Base-by-base conservation (phyloP, 257 asterid species). In the Solanum gandarillasii region DNA sequence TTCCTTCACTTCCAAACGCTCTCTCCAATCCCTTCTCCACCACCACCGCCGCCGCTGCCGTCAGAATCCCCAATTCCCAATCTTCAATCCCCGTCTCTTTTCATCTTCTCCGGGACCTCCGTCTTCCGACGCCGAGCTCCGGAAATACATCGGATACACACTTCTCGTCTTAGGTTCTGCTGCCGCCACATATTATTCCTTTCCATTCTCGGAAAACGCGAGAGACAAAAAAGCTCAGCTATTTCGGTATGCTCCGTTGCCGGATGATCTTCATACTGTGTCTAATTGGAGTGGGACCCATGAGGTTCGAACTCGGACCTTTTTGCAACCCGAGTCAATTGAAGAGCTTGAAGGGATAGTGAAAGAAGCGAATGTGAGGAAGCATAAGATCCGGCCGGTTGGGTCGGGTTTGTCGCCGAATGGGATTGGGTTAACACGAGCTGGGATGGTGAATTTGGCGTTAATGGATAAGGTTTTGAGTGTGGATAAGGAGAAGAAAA, bases 231-330 rank as follows among this genome's bases (percentile, higher is more conserved):
- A 91, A 74, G 98, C 98, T 38, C 97, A 97, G 52, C 93, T 95
- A 86, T 97, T 97, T 91, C 98, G 97, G 58, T 97, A 97, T 93
- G 98, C 98, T 55, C 98, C 98, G 0, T 93, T 97, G 2, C 99
- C 99, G 1, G 93, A 96, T 6, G 99, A 95, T 89, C 98, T 97
- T 36, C 99, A 97, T 90, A 92, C 98, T 2, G 94, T 95, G 2
- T 92, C 99, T 87, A 97, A 97, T 74, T 97, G 99, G 99, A 95
- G 99, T 87, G 99, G 98, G 86, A 97, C 99, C 16, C 99, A 97
- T 86, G 99, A 95, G 83, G 98, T 97, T 71, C 98, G 94, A 25
- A 97, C 99, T n/a, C 97, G 95, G 21, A 92, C 87, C 3, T 97
- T 95, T 79, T 55, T 95, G 70, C 99, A 97, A 92, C 98, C 99